Evolutionary conservation across 768 basidiomycete species (phyloP).

Genomic region (Tephrocybe rancida): DNA sequence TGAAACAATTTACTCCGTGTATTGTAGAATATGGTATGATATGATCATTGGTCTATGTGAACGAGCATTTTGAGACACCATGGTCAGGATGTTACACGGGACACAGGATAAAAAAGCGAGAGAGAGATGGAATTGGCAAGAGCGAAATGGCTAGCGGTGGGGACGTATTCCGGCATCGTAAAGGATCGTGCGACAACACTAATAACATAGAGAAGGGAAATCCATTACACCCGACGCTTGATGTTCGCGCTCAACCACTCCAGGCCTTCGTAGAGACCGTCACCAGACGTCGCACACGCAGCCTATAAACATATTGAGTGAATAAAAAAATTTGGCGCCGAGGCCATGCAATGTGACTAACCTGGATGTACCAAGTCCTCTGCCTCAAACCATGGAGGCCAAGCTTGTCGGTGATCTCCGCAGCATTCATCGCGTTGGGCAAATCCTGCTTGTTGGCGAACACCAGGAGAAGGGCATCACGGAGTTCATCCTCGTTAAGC

Average conservation of each 20-base stretch:
- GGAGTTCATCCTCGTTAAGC: conserved; percentile 99
- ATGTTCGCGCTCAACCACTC: conserved; percentile 96
- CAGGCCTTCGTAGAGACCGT: conserved; percentile 97
- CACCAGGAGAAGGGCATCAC: conserved; percentile 96
- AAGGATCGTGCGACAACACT: conserved; percentile 61
- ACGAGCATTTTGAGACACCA: conserved; percentile 29
- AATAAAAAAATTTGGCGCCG: conserved; percentile 12
- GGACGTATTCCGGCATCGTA: conserved; percentile 59
- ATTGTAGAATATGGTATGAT: conserved; percentile 15
- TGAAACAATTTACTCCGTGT: conserved; percentile 5
- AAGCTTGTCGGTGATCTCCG: conserved; percentile 99
- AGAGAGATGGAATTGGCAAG: conserved; percentile 35
- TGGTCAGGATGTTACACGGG: conserved; percentile 31
- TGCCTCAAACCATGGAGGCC: conserved; percentile 97
- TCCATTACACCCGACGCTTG: conserved; percentile 75
- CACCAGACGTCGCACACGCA: conserved; percentile 97
- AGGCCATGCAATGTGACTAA: conserved; percentile 33
- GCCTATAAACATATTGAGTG: conserved; percentile 54
- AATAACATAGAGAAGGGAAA: conserved; percentile 41
- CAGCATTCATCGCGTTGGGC: conserved; percentile 99
- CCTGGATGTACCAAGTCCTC: conserved; percentile 98
- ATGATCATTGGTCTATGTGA: conserved; percentile 38
- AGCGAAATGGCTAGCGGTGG: conserved; percentile 42
- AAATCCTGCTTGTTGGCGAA: conserved; percentile 99
- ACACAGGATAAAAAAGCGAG: conserved; percentile 27